These are phyloP conservation scores for Trichomonas vaginalis DNA, from an alignment of 208 protist species.

Conservation along the genomic window DNA sequence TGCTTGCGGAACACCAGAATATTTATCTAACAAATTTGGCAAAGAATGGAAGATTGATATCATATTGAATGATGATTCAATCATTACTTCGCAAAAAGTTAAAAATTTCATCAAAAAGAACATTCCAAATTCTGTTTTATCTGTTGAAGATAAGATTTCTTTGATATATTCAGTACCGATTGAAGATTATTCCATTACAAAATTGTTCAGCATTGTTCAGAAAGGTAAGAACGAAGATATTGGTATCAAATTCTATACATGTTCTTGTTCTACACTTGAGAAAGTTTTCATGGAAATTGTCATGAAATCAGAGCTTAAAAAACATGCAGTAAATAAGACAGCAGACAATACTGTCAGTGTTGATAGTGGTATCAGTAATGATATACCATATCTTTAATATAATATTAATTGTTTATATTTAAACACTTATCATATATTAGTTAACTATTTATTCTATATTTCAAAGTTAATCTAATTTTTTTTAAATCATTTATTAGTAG, in stretches of 20 bases:
- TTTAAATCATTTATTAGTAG: too few relatives aligned
- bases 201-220: background rate
- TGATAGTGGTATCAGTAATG: too few relatives aligned
- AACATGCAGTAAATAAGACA: too few relatives aligned
- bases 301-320: background rate
- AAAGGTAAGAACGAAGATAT: background rate
- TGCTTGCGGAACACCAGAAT: background rate
- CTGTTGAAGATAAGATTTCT: background rate
- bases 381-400: too few relatives aligned
- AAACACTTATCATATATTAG: too few relatives aligned
- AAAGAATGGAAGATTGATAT: slow-evolving; percentile 5
- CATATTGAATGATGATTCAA: background rate
- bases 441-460: too few relatives aligned
- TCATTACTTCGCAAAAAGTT: background rate
- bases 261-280: background rate
- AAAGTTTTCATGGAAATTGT: background rate
- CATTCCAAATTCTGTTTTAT: background rate
- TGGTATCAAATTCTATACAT: background rate
- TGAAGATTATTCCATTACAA: background rate
- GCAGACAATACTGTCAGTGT: too few relatives aligned
- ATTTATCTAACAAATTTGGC: background rate
- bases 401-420: too few relatives aligned
- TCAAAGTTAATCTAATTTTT: too few relatives aligned
- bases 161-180: background rate
- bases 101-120: background rate